Evolutionary conservation across 768 basidiomycete genomes (phyloP), one percentile per base, ranked within the genome.

Genomic region (Rhodotorula toruloides): DNA sequence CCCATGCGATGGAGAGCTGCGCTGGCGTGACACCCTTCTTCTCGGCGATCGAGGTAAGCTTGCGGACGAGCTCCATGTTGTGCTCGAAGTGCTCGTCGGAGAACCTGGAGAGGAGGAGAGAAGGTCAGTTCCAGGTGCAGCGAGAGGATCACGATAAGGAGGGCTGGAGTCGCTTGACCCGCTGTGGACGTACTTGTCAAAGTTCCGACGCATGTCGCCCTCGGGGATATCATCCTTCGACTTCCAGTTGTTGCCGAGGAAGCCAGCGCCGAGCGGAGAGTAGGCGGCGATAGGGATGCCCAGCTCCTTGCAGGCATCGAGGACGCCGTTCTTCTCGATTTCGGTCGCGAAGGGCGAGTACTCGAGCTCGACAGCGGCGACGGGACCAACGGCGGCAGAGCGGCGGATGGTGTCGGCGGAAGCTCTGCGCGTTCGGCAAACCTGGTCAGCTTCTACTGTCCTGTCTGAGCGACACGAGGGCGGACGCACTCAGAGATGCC

Each of bases 351-450:
- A 73, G 0, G 63, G 68, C 19, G 70, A 70, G 47, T 64, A 70
- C 76, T 88, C 87, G 62, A 87, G 86, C 74, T 88, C 83, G n/a
- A 82, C 79, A 10, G 83, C 83, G 37, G 82, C 78, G 21, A 86
- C 77, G 81, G 85, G 43, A 75, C 79, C 68, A 48, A 82, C 79
- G n/a, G 78, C 77, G 47, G 78, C 72, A 0, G 79, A 83, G 36
- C 70, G 72, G 37, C 76, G 73, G 52, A 67, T 58, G 25, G 66
- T 40, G 11, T 58, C 66, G 52, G 61, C 61, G 6, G 43, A 47
- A n/a, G 54, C 60, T 37, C 53, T 54, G 37, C 13, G 34, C n/a
- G n/a, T n/a, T n/a, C n/a, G n/a, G n/a, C n/a, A 8, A 32, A 22
- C 22, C 6, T 81, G 82, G 21, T 76, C n/a, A n/a, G n/a, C n/a